Conservation (phyloP, 768 basidiomycete species). For the Kwoniella bestiolae region DNA sequence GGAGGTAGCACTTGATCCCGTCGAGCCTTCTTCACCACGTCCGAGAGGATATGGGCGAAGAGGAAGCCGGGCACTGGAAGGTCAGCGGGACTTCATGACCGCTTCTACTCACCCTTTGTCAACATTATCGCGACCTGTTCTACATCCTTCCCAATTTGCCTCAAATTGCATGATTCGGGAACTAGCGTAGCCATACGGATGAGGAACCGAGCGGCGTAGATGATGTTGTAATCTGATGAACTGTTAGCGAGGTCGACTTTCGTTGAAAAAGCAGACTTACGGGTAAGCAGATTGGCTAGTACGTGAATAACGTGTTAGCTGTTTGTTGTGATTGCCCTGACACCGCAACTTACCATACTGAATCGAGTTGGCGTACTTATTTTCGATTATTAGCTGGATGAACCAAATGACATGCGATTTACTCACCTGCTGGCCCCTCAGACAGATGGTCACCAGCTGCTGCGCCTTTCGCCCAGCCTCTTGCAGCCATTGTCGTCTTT, state of each 20-base stretch:
- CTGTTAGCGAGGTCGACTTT: not conserved
- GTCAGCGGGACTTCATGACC: constrained; percentile 4
- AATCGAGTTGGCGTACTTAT: constrained; percentile 38
- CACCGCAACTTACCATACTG: constrained; percentile 32
- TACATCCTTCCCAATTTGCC: constrained; percentile 46
- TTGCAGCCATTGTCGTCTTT: constrained; percentile 32
- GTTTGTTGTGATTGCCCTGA: too few species aligned
- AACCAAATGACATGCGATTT: not conserved
- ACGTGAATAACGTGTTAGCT: constrained; percentile 1
- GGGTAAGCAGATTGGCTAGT: constrained; percentile 38
- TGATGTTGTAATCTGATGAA: constrained; percentile 25
- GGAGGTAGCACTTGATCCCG: constrained; percentile 44
- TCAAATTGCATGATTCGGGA: constrained; percentile 38
- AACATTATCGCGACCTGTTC: constrained; percentile 39
- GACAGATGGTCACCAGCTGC: constrained; percentile 30
- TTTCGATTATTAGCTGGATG: not conserved
- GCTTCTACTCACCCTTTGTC: constrained; percentile 29
- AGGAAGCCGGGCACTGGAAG: constrained; percentile 48
- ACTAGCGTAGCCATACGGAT: constrained; percentile 45
- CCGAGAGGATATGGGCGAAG: constrained; percentile 40
- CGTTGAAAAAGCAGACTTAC: constrained; percentile 13
- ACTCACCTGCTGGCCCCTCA: constrained; percentile 36
- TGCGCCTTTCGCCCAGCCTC: constrained; percentile 41
- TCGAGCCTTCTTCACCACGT: constrained; percentile 42
- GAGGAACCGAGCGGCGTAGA: constrained; percentile 45